Conservation (phyloP, 148 eudicot genomes). For the Dianthus caryophyllus region DNA sequence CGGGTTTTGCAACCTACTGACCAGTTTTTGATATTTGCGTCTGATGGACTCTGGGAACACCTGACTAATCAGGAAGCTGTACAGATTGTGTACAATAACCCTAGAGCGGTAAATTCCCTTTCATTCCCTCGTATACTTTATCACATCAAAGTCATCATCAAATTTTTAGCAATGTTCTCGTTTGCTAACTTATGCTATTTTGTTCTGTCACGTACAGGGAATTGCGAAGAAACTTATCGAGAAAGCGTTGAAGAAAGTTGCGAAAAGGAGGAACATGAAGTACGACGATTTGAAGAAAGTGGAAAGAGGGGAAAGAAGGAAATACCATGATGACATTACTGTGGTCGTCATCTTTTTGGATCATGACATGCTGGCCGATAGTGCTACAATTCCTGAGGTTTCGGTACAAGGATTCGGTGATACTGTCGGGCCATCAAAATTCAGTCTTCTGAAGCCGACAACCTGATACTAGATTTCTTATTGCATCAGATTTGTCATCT, state of each 20-base stretch:
- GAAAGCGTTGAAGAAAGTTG: conserved; percentile 46
- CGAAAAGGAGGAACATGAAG: conserved; percentile 32
- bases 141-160: too few relatives aligned
- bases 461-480: conserved; percentile 6
- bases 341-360: conserved; percentile 61
- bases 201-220: conserved; percentile 37
- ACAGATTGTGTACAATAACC: conserved; percentile 40
- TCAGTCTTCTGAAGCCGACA: conserved; percentile 32
- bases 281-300: conserved; percentile 37
- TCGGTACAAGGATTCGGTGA: conserved; percentile 51
- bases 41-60: conserved; percentile 87
- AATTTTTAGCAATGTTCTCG: background rate
- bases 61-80: conserved; percentile 58
- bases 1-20: conserved; percentile 43
- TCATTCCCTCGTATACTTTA: background rate
- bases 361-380: conserved; percentile 27
- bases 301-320: conserved; percentile 44
- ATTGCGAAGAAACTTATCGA: conserved; percentile 53
- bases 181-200: background rate
- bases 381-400: conserved; percentile 26
- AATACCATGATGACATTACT: conserved; percentile 63
- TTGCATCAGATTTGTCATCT: background rate
- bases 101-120: conserved; percentile 38
- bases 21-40: conserved; percentile 69
- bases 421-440: conserved; percentile 41